These are phyloP conservation scores for Amphichorda felina DNA, from an alignment of 2,329 filamentous ascomycete species.

Conservation along the genomic window DNA sequence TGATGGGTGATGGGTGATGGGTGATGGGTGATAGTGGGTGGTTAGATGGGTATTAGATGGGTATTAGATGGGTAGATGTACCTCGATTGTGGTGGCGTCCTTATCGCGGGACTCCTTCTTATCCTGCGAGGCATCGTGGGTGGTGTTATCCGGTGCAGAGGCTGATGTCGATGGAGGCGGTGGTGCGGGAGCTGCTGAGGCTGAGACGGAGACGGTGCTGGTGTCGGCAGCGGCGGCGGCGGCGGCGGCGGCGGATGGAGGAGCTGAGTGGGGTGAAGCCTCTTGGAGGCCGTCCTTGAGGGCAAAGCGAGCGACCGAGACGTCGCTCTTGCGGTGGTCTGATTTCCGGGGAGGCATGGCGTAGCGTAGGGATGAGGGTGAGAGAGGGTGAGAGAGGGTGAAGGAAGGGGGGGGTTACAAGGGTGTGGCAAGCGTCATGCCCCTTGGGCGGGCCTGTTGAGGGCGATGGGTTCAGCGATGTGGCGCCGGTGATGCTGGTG, in stretches of 20 bases:
- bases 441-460: no score
- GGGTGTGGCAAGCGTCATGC: no score
- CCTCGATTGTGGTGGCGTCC: conserved; percentile 39
- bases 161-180: conserved; percentile 6
- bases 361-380: conserved; percentile 3
- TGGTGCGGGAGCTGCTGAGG: conserved; percentile 10
- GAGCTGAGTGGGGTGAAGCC: conserved; percentile 1
- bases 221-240: conserved; percentile 5
- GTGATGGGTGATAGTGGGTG: no score
- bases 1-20: no score
- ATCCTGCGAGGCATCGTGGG: conserved; percentile 23
- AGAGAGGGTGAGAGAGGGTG: no score
- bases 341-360: conserved; percentile 46
- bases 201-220: no score
- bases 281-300: conserved; percentile 27
- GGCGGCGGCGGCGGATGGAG: conserved; percentile 6
- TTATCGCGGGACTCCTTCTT: conserved; percentile 13
- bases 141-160: conserved; percentile 10
- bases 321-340: conserved; percentile 33
- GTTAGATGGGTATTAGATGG: background rate
- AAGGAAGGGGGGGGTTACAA: no score
- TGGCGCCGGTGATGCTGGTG: no score
- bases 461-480: no score
- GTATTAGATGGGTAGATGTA: conserved; percentile 12
- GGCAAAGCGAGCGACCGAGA: conserved; percentile 31